Percentiles rank a stretch among this genome's conserved stretches.
These are phyloP conservation scores for Jamesozyma gamospora DNA, from an alignment of 805 yeast genomes.

Conservation along the genomic window DNA sequence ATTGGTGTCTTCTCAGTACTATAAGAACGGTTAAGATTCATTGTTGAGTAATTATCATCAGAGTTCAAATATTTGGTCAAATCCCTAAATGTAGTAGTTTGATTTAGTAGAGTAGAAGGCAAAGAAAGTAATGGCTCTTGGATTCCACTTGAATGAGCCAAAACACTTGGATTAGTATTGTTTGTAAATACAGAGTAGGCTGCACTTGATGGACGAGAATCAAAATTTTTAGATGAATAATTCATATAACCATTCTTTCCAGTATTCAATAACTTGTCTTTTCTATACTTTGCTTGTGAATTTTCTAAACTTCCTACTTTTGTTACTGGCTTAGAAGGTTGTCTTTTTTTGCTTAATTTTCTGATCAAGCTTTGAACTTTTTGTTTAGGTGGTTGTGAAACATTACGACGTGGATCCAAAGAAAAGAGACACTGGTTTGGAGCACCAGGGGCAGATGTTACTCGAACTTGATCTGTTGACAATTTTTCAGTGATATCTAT, in stretches of 20 bases:
- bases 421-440: constrained; percentile 7
- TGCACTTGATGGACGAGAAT: neutral
- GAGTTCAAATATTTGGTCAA: constrained; percentile 13
- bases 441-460: constrained; percentile 10
- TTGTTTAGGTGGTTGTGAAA: constrained; percentile 20
- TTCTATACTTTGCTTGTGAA: neutral
- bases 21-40: too few species aligned
- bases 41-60: neutral
- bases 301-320: neutral
- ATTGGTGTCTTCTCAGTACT: constrained; percentile 2
- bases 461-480: constrained; percentile 1
- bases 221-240: neutral
- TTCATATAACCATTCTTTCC: too few species aligned
- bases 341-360: neutral
- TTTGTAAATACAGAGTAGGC: constrained; percentile 2
- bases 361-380: constrained; percentile 6
- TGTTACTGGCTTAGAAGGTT: neutral
- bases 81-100: constrained; percentile 23
- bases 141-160: constrained; percentile 25
- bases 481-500: too few species aligned
- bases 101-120: constrained; percentile 19
- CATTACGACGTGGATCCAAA: constrained; percentile 26
- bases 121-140: constrained; percentile 12
- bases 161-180: constrained; percentile 11
- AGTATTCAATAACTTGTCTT: too few species aligned